These are phyloP conservation scores for Arachis hypogaea DNA, from an alignment of 306 rosid genomes.

Conservation along the genomic window DNA sequence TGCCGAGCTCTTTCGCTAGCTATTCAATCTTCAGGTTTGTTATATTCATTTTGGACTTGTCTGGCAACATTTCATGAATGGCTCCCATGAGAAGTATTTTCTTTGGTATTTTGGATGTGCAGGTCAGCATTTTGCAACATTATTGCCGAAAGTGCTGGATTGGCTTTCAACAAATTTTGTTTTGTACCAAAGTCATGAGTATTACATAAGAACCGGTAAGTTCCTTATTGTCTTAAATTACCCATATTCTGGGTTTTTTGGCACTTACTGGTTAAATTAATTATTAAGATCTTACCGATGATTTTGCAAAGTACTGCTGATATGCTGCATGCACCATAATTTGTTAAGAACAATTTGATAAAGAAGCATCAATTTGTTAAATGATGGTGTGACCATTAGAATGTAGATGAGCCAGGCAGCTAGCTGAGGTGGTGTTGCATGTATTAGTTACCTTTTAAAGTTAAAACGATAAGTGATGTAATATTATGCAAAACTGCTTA, in stretches of 20 bases:
- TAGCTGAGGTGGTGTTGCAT: background rate
- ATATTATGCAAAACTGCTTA: background rate
- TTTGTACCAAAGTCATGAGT: conserved; percentile 86
- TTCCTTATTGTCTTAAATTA: conserved; percentile 19
- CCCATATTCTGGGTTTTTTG: background rate
- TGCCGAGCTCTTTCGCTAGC: conserved; percentile 94
- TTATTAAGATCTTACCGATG: conserved; percentile 15
- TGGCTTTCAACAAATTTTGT: conserved; percentile 81
- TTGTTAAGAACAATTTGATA: background rate
- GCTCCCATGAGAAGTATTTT: conserved; percentile 15
- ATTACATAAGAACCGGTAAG: conserved; percentile 92
- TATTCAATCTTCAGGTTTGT: conserved; percentile 87
- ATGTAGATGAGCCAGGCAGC: background rate
- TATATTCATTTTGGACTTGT: conserved; percentile 23
- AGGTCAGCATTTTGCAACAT: conserved; percentile 82
- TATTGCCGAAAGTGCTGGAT: conserved; percentile 82
- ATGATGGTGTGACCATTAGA: background rate
- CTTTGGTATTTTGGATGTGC: conserved; percentile 34
- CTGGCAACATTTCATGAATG: conserved; percentile 25
- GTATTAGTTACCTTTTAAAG: background rate
- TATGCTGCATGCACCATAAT: conserved; percentile 13
- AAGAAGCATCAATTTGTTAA: background rate
- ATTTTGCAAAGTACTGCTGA: conserved; percentile 1
- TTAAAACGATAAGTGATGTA: background rate
- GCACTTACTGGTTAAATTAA: background rate